phyloP scores from a whole-genome alignment of 116 monocot genomes.

The Dioscorea cayenensis region DNA sequence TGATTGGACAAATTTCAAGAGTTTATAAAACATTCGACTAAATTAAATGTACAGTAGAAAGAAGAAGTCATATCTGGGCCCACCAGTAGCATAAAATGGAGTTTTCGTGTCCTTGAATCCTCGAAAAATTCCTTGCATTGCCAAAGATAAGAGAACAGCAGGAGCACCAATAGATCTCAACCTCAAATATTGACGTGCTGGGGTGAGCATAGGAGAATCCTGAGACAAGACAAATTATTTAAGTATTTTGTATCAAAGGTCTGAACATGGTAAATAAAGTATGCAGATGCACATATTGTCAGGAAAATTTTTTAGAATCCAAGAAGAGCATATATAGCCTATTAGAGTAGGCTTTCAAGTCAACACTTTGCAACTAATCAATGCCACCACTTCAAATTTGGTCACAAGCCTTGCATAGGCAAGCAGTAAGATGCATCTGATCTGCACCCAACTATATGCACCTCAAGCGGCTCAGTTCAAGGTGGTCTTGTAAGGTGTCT shows the following conservation, averaged over 20 bases:
- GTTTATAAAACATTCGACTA: not conserved
- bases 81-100: constrained; percentile 68
- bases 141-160: constrained; percentile 64
- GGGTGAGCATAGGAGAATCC: constrained; percentile 66
- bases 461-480: too few relatives aligned
- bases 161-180: constrained; percentile 66
- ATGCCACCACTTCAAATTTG: too few relatives aligned
- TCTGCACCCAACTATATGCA: too few relatives aligned
- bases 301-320: too few relatives aligned
- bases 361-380: too few relatives aligned
- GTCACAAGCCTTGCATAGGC: too few relatives aligned
- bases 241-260: not conserved
- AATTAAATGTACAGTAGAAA: not conserved
- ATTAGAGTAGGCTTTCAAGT: too few relatives aligned
- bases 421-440: too few relatives aligned
- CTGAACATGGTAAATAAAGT: not conserved
- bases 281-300: too few relatives aligned
- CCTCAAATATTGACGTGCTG: constrained; percentile 53
- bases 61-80: not conserved
- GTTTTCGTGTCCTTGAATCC: constrained; percentile 81
- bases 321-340: too few relatives aligned
- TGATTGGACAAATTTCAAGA: not conserved
- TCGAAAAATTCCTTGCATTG: constrained; percentile 79
- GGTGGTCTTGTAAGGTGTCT: too few relatives aligned
- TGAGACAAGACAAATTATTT: not conserved